Percentiles rank a stretch among this genome's conserved stretches.
Evolutionary conservation across 306 rosid species (phyloP).

Genomic region (Oemleria cerasiformis): DNA sequence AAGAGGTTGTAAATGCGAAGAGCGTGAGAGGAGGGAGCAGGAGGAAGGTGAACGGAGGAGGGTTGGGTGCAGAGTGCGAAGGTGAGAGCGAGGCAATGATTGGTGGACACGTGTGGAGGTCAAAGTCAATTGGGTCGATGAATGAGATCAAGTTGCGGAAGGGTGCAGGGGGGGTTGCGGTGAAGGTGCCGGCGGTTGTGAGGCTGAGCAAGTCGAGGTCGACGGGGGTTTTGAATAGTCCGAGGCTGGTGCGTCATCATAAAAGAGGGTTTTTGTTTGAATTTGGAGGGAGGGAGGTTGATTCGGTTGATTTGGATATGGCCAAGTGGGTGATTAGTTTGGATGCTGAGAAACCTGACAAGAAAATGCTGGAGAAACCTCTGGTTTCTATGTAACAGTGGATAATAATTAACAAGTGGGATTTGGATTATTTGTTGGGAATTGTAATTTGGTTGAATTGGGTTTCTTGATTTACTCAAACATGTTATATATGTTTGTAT

Average conservation of each 20-base stretch:
- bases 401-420: too few species aligned
- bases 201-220: conserved; percentile 67
- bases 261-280: conserved; percentile 26
- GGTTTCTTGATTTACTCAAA: neutral
- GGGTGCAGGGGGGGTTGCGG: conserved; percentile 26
- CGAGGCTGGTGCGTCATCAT: conserved; percentile 4
- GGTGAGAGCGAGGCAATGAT: conserved; percentile 9
- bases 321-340: conserved; percentile 40
- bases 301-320: conserved; percentile 26
- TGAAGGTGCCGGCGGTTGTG: conserved; percentile 23
- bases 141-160: conserved; percentile 28
- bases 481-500: neutral
- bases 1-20: conserved; percentile 23
- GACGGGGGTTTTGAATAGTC: conserved; percentile 41
- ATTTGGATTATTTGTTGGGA: neutral
- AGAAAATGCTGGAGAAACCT: conserved; percentile 43
- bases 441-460: neutral
- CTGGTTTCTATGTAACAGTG: conserved; percentile 27
- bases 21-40: conserved; percentile 32
- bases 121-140: conserved; percentile 54
- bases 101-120: conserved; percentile 30
- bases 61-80: conserved; percentile 37
- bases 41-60: conserved; percentile 28
- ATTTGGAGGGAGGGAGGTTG: conserved; percentile 19
- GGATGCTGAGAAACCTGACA: conserved; percentile 33